These are phyloP conservation scores for Hawksworthiomyces lignivorus DNA, from an alignment of 2,329 filamentous ascomycete genomes.

Conservation along the genomic window DNA sequence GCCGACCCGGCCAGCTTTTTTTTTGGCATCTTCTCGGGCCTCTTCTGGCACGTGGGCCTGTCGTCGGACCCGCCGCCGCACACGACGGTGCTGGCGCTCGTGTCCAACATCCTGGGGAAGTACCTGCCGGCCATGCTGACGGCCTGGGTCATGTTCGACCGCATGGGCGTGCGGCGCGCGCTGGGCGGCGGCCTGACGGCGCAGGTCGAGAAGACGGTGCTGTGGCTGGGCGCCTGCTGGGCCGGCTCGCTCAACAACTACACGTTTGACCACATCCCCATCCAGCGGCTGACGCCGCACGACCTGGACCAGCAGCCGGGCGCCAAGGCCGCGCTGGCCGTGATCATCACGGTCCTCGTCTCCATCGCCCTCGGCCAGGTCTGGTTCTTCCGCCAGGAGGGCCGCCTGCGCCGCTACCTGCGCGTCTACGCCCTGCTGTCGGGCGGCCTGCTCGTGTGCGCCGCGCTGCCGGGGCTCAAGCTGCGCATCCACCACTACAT, in stretches of 20 bases:
- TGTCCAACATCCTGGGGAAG: slow-evolving; percentile 72
- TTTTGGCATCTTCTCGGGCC: slow-evolving; percentile 69
- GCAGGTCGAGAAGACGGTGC: slow-evolving; percentile 79
- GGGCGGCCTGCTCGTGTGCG: slow-evolving; percentile 57
- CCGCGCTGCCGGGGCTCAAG: slow-evolving; percentile 67
- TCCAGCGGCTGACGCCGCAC: slow-evolving; percentile 82
- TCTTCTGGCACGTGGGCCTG: slow-evolving; percentile 86
- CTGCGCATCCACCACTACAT: slow-evolving; percentile 95
- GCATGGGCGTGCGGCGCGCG: slow-evolving; percentile 67
- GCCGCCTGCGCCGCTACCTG: slow-evolving; percentile 68
- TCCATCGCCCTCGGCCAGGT: slow-evolving; percentile 66
- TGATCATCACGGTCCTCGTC: slow-evolving; percentile 65
- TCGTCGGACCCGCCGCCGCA: slow-evolving; percentile 78
- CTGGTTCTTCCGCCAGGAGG: slow-evolving; percentile 81
- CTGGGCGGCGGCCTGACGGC: slow-evolving; percentile 62
- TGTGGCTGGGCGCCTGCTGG: slow-evolving; percentile 89
- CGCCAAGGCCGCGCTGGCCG: slow-evolving; percentile 70
- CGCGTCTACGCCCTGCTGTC: slow-evolving; percentile 67
- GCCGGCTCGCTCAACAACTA: slow-evolving; percentile 90
- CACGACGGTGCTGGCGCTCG: slow-evolving; percentile 57
- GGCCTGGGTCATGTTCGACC: slow-evolving; percentile 79
- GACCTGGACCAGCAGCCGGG: slow-evolving; percentile 86
- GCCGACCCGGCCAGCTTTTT: slow-evolving; percentile 75
- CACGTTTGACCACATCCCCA: slow-evolving; percentile 89
- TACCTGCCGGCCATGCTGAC: slow-evolving; percentile 83